Evolutionary conservation across 768 basidiomycete genomes (phyloP).

Genomic region (Russula sp.): DNA sequence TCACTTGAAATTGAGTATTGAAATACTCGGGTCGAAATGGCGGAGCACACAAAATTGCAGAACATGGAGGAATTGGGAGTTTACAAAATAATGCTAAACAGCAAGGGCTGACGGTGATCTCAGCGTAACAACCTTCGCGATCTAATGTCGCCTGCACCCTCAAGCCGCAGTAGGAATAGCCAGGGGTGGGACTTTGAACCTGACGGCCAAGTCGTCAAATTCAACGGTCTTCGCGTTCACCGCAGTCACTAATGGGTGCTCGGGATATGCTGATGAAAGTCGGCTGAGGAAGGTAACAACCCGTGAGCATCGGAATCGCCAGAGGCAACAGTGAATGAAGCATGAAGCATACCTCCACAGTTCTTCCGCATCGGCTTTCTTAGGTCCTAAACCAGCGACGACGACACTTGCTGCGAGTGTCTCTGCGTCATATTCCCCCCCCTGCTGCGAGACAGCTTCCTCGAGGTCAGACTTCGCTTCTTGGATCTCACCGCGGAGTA

Average conservation of each 20-base stretch:
- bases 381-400: constrained; percentile 53
- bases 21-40: constrained; percentile 8
- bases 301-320: constrained; percentile 17
- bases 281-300: constrained; percentile 31
- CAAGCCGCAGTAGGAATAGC: constrained; percentile 31
- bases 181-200: constrained; percentile 54
- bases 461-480: constrained; percentile 79
- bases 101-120: not conserved
- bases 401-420: constrained; percentile 63
- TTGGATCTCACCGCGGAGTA: constrained; percentile 66
- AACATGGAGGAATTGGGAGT: not conserved
- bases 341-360: constrained; percentile 56
- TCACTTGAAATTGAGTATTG: not conserved
- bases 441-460: constrained; percentile 59
- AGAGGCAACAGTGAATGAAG: not conserved
- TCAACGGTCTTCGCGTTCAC: constrained; percentile 51
- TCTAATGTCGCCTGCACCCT: not conserved
- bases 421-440: constrained; percentile 49
- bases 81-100: not conserved
- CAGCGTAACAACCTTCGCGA: constrained; percentile 4
- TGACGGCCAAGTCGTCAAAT: constrained; percentile 59
- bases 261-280: constrained; percentile 47
- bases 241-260: constrained; percentile 64
- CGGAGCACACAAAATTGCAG: not conserved
- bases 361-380: constrained; percentile 58